phyloP scores from a whole-genome alignment of 2,329 filamentous ascomycete species.

The Fusarium sp. region DNA sequence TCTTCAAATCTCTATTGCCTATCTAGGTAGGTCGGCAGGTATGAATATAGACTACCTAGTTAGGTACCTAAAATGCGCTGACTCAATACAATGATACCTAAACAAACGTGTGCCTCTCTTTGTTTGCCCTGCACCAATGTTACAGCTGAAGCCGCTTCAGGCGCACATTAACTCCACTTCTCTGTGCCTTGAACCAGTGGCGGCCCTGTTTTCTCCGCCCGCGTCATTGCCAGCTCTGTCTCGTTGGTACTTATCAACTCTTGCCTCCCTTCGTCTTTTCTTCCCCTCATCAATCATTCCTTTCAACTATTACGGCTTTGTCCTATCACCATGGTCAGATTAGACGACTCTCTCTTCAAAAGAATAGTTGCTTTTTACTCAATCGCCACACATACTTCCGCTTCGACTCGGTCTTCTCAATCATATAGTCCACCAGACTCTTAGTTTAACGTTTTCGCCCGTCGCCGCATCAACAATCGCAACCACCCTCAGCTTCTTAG shows the following conservation, averaged over 20 bases:
- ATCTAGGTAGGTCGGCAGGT: too few relatives aligned
- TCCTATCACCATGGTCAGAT: constrained; percentile 42
- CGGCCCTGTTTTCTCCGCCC: constrained; percentile 19
- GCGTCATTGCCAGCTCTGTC: constrained; percentile 32
- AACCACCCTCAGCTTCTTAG: not conserved
- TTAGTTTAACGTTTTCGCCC: constrained; percentile 19
- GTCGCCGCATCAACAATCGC: constrained; percentile 20
- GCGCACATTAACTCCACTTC: constrained; percentile 23
- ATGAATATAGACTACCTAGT: too few relatives aligned
- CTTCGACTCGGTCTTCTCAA: constrained; percentile 24
- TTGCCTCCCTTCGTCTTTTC: constrained; percentile 26
- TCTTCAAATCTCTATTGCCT: too few relatives aligned
- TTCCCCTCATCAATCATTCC: constrained; percentile 28
- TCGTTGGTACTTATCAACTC: constrained; percentile 19
- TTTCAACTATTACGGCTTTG: constrained; percentile 23
- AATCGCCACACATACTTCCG: constrained; percentile 27
- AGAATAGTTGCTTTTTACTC: constrained; percentile 35
- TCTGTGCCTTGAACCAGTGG: constrained; percentile 13
- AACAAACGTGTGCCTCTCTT: too few relatives aligned
- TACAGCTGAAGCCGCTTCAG: constrained; percentile 14
- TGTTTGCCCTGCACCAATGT: constrained; percentile 11
- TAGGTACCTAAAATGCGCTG: too few relatives aligned
- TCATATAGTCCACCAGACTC: constrained; percentile 35
- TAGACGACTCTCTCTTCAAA: constrained; percentile 33
- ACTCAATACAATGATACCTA: not conserved